Evolutionary conservation across 163 green algal genomes (phyloP), one percentile per base, ranked within the genome.

Genomic region (Chlorella variabilis): DNA sequence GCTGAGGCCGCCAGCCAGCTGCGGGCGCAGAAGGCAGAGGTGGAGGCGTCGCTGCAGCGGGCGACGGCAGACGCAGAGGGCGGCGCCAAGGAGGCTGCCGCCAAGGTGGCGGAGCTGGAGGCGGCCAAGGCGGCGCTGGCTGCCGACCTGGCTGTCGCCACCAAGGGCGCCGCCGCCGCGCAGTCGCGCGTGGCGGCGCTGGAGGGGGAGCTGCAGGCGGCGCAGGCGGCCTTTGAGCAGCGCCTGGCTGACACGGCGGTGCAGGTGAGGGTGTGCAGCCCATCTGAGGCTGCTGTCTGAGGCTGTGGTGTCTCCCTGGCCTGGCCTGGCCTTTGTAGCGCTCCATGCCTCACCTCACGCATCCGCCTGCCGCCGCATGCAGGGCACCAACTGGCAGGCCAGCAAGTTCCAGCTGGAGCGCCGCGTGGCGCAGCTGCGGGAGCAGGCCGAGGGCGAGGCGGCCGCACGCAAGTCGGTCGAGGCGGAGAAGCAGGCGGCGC

Each of bases 351-450:
- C 41, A 54, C 45, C n/a, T n/a, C n/a, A n/a, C n/a, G n/a, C n/a
- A n/a, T n/a, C 25, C 27, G 23, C 39, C 25, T 58, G 13, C 7
- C 25, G 20, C 8, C 45, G n/a, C 34, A 1, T 27, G 71, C 71
- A 68, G 59, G 59, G 38, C 15, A 34, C 65, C n/a, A 71, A 73
- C 39, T 71, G 59, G 75, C 51, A 73, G 58, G 75, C 78, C 2
- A 20, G n/a, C 11, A 33, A 70, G 54, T 45, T 59, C 3, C 17
- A 58, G 23, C 13, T 69, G 31, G 38, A 78, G 59, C 7, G 20
- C 25, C 27, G 20, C 29, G 4, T 84, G 33, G 34, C 48, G 13
- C 33, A 39, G 31, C 36, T 84, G 34, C 69, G 69, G 5, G 78
- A 54, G 45, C 48, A 11, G 23, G 17, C 69, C 4, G 49, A 48